Evolutionary conservation across 352 stramenopile species (phyloP), one percentile per base, ranked within the genome.

Genomic region (Aphanomyces cochlioides): DNA sequence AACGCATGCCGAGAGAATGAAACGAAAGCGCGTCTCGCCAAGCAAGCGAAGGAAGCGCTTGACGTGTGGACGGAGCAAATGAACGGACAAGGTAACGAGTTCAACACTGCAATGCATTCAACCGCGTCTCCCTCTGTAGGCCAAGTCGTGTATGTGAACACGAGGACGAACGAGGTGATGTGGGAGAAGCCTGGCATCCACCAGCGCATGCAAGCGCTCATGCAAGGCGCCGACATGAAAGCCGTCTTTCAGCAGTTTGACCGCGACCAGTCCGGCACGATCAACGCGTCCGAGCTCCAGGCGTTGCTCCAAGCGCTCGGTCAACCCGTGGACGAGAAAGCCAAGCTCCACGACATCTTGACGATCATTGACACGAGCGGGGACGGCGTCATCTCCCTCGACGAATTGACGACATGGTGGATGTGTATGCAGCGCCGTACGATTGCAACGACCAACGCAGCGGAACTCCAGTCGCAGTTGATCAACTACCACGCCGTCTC

Each of bases 351-450:
- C 13, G 75, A 87, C 21, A 89, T 90, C 78, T 76, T 90, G 69
- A 56, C 67, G 19, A 73, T 77, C 12, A 92, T 92, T 67, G 84
- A 90, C 56, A 78, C 74, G 0, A 89, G 81, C 47, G 83, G 82
- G 39, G 83, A 90, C 63, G 72, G 75, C 7, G 75, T 75, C 1
- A 77, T 92, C 41, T 89, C 78, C 45, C 57, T 89, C 5, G 78
- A 82, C 63, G 84, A 92, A 64, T 89, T 92, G 64, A 58, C 85
- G 19, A 78, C 79, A 3, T 90, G 90, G 65, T 92, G 84, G 84
- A 85, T 72, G 1, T 72, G 66, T n/a, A 72, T 72, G 56, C 53
- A 72, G 53, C 66, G 64, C 5, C 48, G 64, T 39, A 39, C 47
- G 15, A 70, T 70, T 28, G 64, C 43, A 3, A 40, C 64, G 4